Conservation (phyloP, 208 protist genomes). For the Tritrichomonas foetus region DNA sequence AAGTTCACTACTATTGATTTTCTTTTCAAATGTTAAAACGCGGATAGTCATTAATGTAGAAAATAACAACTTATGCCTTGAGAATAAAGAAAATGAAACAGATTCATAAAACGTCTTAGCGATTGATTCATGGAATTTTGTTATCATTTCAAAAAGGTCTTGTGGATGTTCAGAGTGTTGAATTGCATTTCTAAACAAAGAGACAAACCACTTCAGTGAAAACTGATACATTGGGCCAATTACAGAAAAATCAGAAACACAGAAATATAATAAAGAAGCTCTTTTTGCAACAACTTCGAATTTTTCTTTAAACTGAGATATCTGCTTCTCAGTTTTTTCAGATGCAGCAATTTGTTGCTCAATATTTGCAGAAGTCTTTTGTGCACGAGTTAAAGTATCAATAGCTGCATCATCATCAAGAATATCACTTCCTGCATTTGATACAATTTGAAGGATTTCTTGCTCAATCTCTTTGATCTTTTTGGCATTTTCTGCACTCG, state of each 20-base stretch:
- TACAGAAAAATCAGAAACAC: constrained; percentile 68
- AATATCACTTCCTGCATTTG: constrained; percentile 77
- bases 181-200: background rate
- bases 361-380: constrained; percentile 74
- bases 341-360: constrained; percentile 71
- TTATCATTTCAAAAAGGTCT: background rate
- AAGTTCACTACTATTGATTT: constrained; percentile 51
- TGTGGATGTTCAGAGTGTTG: background rate
- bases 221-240: constrained; percentile 62
- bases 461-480: constrained; percentile 91
- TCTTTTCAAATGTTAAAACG: constrained; percentile 53
- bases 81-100: constrained; percentile 87
- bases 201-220: constrained; percentile 1
- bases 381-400: constrained; percentile 78
- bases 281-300: constrained; percentile 78
- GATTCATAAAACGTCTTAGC: constrained; percentile 73
- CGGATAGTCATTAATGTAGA: constrained; percentile 82
- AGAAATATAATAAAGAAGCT: constrained; percentile 81
- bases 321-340: constrained; percentile 80
- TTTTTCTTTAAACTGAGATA: constrained; percentile 74
- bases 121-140: constrained; percentile 68
- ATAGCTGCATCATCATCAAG: constrained; percentile 92
- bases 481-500: constrained; percentile 95
- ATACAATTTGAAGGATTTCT: constrained; percentile 82
- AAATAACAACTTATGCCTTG: constrained; percentile 96